Evolutionary conservation across 2,329 filamentous ascomycete genomes (phyloP).

Genomic region (Sporothrix mexicana): DNA sequence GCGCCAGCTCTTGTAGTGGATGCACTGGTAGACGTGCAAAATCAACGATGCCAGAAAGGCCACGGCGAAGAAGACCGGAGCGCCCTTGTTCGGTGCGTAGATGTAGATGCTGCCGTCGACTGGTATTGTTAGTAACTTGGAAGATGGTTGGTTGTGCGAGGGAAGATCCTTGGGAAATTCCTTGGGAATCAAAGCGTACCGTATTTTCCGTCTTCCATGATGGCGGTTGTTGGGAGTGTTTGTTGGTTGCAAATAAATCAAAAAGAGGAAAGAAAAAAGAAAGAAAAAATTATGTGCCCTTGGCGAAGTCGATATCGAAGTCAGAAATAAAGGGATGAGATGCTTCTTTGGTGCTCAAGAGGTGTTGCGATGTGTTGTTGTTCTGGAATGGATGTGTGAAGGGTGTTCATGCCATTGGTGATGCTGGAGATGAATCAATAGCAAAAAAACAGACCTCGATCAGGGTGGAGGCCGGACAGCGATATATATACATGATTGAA

Average conservation of each 20-base stretch:
- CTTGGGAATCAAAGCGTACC: conserved; percentile 21
- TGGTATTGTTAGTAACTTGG: conserved; percentile 27
- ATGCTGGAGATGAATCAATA: conserved; percentile 5
- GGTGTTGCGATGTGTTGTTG: neutral
- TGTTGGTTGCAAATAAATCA: neutral
- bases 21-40: conserved; percentile 45
- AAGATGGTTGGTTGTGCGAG: neutral
- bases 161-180: neutral
- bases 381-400: neutral
- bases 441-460: neutral
- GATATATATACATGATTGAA: conserved; percentile 18
- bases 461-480: neutral
- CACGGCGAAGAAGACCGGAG: conserved; percentile 47
- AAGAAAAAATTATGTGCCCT: neutral
- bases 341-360: neutral
- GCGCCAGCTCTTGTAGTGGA: conserved; percentile 57
- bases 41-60: conserved; percentile 42
- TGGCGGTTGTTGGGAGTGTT: conserved; percentile 16
- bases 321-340: neutral
- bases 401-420: neutral
- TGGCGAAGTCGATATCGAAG: neutral
- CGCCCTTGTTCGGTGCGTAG: conserved; percentile 47
- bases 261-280: neutral
- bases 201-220: conserved; percentile 34
- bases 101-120: conserved; percentile 42